Base-by-base conservation (phyloP, 768 basidiomycete genomes). In the Paxillus ammoniavirescens region DNA sequence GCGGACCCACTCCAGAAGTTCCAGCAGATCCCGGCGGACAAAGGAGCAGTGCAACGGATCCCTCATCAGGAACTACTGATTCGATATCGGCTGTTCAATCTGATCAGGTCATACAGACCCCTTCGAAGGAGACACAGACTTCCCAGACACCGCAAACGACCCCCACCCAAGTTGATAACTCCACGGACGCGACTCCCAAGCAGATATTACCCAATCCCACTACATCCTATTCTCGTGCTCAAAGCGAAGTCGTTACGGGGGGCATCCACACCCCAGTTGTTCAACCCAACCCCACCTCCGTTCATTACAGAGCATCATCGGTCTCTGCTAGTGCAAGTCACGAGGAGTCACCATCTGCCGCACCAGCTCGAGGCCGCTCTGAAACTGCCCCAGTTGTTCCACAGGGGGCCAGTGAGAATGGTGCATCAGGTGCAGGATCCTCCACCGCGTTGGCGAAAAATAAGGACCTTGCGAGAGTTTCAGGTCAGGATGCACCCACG, bases 401-500 rank as follows among this genome's bases (percentile, higher is more conserved):
- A 2, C 12, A 30, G 12, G 47, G 52, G 9, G 42, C 49, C 8
- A 50, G 30, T 15, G 55, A 63, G 38, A 50, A 47, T 5, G 36
- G 33, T 2, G 45, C n/a, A 2, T 18, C 53, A 23, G n/a, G 33
- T 9, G 47, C 51, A 21, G 40, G 17, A 36, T 23, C 17, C 3
- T 42, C 54, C 7, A 47, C 28, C 13, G 47, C 51, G 14, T 33
- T 37, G 2, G 49, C 42, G 9, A 58, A 57, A 47, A 63, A 61
- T 46, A 69, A 62, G 55, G 63, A 59, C 2, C 55, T 67, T 21
- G 37, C 18, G 2, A 61, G 67, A 18, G 65, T 69, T 33, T 64
- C 58, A 1, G 73, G 72, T 13, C 72, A 68, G 30, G 72, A 69
- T 38, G 63, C 61, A 15, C 64, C 61, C 21, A 57, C 70, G n/a